phyloP scores from a whole-genome alignment of 2,329 filamentous ascomycete genomes.

The Apiospora pterosperma region DNA sequence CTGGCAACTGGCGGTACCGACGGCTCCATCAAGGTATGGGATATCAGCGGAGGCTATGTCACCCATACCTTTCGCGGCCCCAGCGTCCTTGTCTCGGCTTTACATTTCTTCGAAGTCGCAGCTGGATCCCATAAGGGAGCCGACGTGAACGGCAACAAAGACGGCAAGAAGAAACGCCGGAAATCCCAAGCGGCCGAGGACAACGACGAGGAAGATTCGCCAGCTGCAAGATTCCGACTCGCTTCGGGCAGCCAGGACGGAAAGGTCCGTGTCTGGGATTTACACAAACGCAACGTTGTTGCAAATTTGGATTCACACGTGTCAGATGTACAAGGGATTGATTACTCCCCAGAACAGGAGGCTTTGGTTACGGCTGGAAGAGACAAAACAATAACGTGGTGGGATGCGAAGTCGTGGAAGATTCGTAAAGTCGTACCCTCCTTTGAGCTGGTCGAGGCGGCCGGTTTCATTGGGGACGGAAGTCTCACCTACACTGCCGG shows the following conservation, averaged over 20 bases:
- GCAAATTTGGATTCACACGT: slow-evolving; percentile 87
- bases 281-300: slow-evolving; percentile 76
- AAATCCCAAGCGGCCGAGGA: slow-evolving; percentile 39
- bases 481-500: slow-evolving; percentile 79
- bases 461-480: slow-evolving; percentile 73
- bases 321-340: slow-evolving; percentile 84
- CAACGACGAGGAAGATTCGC: slow-evolving; percentile 35
- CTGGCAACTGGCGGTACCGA: slow-evolving; percentile 92
- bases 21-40: slow-evolving; percentile 94
- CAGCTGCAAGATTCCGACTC: slow-evolving; percentile 64
- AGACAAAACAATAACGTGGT: slow-evolving; percentile 92
- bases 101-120: slow-evolving; percentile 84
- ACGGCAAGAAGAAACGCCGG: slow-evolving; percentile 40
- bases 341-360: slow-evolving; percentile 74
- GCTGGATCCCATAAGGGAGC: slow-evolving; percentile 35
- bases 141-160: slow-evolving; percentile 30
- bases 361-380: slow-evolving; percentile 78
- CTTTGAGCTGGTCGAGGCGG: slow-evolving; percentile 79
- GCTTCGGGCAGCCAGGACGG: slow-evolving; percentile 94
- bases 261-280: slow-evolving; percentile 86
- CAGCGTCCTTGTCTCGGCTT: slow-evolving; percentile 83
- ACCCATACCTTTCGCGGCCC: slow-evolving; percentile 96
- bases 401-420: slow-evolving; percentile 87
- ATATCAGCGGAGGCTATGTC: slow-evolving; percentile 82
- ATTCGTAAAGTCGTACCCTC: slow-evolving; percentile 75